phyloP scores from a whole-genome alignment of 2,329 filamentous ascomycete species.

The Stachybotrys chartarum region DNA sequence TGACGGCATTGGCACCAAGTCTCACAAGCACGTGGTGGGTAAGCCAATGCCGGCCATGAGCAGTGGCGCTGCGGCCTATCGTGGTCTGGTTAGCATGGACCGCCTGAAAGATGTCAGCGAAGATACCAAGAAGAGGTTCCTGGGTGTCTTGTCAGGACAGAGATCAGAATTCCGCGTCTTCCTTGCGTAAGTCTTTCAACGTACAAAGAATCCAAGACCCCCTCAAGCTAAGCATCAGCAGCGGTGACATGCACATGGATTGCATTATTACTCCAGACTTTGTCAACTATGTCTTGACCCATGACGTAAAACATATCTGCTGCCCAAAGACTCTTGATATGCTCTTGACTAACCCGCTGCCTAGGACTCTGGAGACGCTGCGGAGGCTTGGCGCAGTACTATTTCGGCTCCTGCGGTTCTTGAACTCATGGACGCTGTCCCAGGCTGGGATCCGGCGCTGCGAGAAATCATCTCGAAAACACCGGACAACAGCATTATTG shows the following conservation, averaged over 20 bases:
- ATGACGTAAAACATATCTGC: neutral
- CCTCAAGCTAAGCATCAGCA: neutral
- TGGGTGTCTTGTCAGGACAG: neutral
- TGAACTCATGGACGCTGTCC: neutral
- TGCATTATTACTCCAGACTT: neutral
- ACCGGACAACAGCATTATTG: slow-evolving; percentile 3
- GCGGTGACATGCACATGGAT: neutral
- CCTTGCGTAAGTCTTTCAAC: neutral
- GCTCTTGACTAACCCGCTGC: no score
- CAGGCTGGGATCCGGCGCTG: slow-evolving; percentile 2
- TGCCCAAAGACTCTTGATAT: neutral
- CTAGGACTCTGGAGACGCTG: neutral
- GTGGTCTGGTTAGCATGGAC: neutral
- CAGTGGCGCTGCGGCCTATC: neutral
- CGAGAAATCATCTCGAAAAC: neutral
- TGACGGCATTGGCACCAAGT: slow-evolving; percentile 5
- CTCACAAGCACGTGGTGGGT: neutral
- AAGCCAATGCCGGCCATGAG: neutral
- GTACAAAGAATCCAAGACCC: neutral
- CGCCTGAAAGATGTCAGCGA: neutral
- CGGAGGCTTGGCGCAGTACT: neutral
- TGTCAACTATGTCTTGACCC: neutral
- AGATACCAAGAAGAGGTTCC: neutral
- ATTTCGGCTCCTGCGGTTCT: neutral
- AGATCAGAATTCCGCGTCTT: neutral